Percentiles rank a stretch among this genome's conserved stretches.
phyloP scores from a whole-genome alignment of 78 protist species.

The Cavenderia fasciculata region DNA sequence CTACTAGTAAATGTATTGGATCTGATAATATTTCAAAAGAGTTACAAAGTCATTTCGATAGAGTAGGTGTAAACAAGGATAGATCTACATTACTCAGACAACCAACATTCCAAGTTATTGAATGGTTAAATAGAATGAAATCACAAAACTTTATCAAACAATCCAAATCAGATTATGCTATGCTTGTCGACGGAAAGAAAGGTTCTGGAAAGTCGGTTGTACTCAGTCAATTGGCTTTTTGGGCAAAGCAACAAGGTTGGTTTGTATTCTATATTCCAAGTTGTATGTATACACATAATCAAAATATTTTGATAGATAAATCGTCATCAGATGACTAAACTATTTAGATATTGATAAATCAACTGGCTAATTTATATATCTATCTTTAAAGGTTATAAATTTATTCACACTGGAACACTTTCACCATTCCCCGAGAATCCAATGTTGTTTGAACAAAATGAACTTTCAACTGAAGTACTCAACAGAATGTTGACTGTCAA shows the following conservation, averaged over 20 bases:
- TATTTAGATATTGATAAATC: background rate
- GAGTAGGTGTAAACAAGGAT: background rate
- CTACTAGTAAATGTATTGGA: background rate
- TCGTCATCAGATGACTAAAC: too few relatives aligned
- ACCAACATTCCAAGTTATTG: conserved; percentile 47
- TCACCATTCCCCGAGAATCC: conserved; percentile 27
- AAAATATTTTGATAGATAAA: background rate
- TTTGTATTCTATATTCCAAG: conserved; percentile 70
- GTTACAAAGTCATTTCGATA: conserved; percentile 13
- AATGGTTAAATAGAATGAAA: conserved; percentile 53
- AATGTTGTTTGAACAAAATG: conserved; percentile 55
- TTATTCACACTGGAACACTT: conserved; percentile 34
- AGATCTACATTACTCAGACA: conserved; percentile 67
- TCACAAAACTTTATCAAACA: conserved; percentile 26
- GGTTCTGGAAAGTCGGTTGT: conserved; percentile 56
- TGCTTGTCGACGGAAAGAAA: conserved; percentile 36
- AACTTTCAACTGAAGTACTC: background rate
- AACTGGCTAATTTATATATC: background rate
- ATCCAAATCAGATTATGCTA: conserved; percentile 9
- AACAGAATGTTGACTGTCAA: conserved; percentile 15
- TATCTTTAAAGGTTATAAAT: background rate
- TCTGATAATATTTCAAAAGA: conserved; percentile 8
- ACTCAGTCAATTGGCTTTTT: conserved; percentile 37
- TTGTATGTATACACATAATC: background rate
- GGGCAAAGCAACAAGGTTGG: conserved; percentile 82